Evolutionary conservation across 106 monocot species (phyloP).

Genomic region (Ottelia alismoides): DNA sequence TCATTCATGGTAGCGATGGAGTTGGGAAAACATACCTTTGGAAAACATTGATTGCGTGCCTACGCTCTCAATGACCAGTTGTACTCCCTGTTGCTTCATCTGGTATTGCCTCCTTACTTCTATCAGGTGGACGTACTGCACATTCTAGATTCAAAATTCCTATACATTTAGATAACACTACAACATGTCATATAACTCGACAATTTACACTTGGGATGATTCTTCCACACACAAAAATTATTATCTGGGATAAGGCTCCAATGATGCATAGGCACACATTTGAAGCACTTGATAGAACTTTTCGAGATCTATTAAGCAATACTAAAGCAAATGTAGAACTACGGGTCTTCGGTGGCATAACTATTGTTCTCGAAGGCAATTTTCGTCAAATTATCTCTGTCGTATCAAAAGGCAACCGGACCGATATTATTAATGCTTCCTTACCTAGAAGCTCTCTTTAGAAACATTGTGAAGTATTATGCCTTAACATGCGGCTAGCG

Average conservation of each 20-base stretch:
- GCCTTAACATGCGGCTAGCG: too few species aligned
- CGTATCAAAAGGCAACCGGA: too few species aligned
- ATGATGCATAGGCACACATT: neutral
- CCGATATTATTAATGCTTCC: too few species aligned
- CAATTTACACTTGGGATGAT: neutral
- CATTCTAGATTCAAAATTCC: neutral
- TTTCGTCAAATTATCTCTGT: too few species aligned
- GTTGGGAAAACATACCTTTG: neutral
- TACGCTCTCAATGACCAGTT: neutral
- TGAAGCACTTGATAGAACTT: neutral
- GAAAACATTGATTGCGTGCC: neutral
- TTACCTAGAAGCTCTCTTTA: too few species aligned
- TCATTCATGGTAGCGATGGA: neutral
- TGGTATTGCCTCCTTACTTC: neutral
- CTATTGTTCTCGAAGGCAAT: too few species aligned
- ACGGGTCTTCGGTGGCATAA: too few species aligned
- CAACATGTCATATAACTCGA: neutral
- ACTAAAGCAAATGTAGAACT: too few species aligned
- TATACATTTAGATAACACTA: neutral
- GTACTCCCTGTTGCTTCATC: neutral
- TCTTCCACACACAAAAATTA: neutral
- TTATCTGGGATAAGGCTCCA: neutral
- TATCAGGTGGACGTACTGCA: neutral
- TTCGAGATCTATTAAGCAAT: neutral
- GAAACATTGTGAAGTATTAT: too few species aligned